Evolutionary conservation across 495 filamentous ascomycete species (phyloP), one percentile per base, ranked within the genome.

Genomic region (Xylaria grammica): DNA sequence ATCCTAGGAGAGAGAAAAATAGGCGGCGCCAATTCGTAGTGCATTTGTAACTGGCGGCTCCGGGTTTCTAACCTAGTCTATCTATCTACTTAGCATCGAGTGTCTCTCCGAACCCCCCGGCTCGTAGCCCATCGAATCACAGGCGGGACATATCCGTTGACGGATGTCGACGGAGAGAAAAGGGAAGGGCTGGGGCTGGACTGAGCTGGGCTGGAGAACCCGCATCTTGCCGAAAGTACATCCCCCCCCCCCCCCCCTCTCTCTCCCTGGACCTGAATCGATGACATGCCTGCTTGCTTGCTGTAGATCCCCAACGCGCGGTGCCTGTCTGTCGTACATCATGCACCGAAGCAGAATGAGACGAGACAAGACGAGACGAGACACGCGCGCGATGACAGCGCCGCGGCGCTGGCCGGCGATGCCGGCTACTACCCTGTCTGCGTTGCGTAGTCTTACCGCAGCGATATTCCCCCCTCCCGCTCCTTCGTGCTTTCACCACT

Each of bases 71-170:
- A 29, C 36, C 52, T 57, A 44, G 19, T 40, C 13, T 24, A 40
- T 55, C 32, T 17, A 40, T 26, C 32, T 38, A n/a, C n/a, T n/a
- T n/a, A n/a, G n/a, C n/a, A n/a, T n/a, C n/a, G n/a, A n/a, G n/a
- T n/a, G n/a, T n/a, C n/a, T n/a, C n/a, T 50, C 11, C 57, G 24
- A 17, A 24, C 36, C 40, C 57, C 22, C 34, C 49, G 15, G 38
- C 49, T 53, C 36, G 60, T 53, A 62, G 60, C 32, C 60, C 38
- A 45, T 50, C 60, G 54, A 62, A 62, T 62, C 48, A 44, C 27
- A 42, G 8, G 34, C 24, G n/a, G n/a, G n/a, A n/a, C n/a, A n/a
- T n/a, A n/a, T n/a, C n/a, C n/a, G n/a, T n/a, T n/a, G n/a, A n/a
- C n/a, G n/a, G n/a, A n/a, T n/a, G n/a, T n/a, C n/a, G n/a, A n/a